Percentiles rank a stretch among this genome's conserved stretches.
Evolutionary conservation across 2,329 filamentous ascomycete species (phyloP).

Genomic region (Magnaporthales sp.): DNA sequence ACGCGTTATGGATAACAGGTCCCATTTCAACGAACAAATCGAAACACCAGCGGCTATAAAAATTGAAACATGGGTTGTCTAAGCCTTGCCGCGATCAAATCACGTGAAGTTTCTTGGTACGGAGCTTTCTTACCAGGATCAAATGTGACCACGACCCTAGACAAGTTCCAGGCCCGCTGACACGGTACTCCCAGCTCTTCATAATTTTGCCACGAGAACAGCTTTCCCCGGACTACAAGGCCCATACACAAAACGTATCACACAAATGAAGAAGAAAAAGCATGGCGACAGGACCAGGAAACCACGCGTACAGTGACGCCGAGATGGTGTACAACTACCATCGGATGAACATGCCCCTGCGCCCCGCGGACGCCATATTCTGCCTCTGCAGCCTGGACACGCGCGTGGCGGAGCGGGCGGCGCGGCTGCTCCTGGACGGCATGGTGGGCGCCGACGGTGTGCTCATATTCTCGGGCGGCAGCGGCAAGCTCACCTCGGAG

Average conservation of each 20-base stretch:
- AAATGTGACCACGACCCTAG: neutral
- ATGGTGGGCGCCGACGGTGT: conserved; percentile 18
- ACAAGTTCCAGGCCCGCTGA: neutral
- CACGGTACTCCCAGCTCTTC: neutral
- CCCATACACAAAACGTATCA: neutral
- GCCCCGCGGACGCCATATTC: conserved; percentile 32
- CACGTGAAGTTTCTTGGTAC: neutral
- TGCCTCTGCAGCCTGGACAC: conserved; percentile 38
- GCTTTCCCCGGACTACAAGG: neutral
- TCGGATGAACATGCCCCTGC: conserved; percentile 26
- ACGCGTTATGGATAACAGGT: neutral
- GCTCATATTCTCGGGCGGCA: conserved; percentile 35
- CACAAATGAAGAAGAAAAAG: neutral
- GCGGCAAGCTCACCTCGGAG: conserved; percentile 29
- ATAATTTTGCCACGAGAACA: neutral
- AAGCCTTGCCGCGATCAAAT: neutral
- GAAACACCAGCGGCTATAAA: neutral
- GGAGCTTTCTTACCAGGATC: neutral
- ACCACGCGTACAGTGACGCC: conserved; percentile 19
- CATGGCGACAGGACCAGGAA: neutral
- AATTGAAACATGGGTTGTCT: neutral
- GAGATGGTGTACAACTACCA: conserved; percentile 34
- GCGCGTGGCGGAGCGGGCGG: conserved; percentile 32
- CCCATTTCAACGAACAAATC: neutral
- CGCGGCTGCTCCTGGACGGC: conserved; percentile 31